These are phyloP conservation scores for Zygoascus tannicola DNA, from an alignment of 805 yeast genomes.

Conservation along the genomic window DNA sequence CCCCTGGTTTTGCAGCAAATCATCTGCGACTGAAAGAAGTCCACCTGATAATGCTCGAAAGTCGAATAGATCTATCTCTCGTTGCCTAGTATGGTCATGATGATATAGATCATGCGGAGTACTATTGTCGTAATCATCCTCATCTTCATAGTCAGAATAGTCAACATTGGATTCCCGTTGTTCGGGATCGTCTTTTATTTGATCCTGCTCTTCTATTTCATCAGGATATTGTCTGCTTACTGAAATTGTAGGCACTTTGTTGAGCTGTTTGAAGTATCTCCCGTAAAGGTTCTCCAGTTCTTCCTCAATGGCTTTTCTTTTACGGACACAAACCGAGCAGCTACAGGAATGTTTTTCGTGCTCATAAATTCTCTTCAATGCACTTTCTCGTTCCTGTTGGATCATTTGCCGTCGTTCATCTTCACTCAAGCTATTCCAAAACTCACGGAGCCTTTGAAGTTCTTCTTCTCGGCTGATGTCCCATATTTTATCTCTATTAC, in stretches of 20 bases:
- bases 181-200: conserved; percentile 4
- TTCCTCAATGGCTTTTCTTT: conserved; percentile 59
- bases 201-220: no score
- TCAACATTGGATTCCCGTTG: conserved; percentile 5
- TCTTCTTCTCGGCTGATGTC: conserved; percentile 43
- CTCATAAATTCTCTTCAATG: conserved; percentile 53
- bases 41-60: conserved; percentile 33
- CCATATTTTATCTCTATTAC: conserved; percentile 28
- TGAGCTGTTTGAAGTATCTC: conserved; percentile 47
- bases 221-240: background rate
- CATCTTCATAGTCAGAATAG: conserved; percentile 6
- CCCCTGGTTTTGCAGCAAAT: conserved; percentile 69
- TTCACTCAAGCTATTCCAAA: conserved; percentile 60
- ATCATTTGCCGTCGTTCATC: conserved; percentile 53
- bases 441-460: conserved; percentile 40
- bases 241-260: background rate
- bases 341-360: conserved; percentile 52
- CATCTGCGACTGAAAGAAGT: conserved; percentile 63
- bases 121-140: conserved; percentile 3
- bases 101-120: conserved; percentile 7
- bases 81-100: conserved; percentile 4
- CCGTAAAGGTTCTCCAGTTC: conserved; percentile 70
- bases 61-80: conserved; percentile 17
- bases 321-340: conserved; percentile 72
- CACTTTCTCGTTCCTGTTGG: conserved; percentile 57